phyloP scores from a whole-genome alignment of 2,329 filamentous ascomycete species.

The Cercospora sesami region DNA sequence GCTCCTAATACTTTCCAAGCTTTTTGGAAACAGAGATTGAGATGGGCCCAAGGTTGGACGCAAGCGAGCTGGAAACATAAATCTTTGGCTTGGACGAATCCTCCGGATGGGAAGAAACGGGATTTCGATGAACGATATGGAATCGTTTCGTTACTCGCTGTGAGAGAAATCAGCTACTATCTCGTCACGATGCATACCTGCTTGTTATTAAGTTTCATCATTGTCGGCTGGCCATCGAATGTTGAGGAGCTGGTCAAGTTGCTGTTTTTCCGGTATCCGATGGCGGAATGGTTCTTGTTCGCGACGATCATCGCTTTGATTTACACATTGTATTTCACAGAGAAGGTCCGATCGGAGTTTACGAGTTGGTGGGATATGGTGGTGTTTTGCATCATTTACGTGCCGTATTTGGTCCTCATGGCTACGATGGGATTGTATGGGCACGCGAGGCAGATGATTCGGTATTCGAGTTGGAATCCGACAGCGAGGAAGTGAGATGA shows the following conservation, averaged over 20 bases:
- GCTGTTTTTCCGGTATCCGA: conserved; percentile 52
- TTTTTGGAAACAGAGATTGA: conserved; percentile 54
- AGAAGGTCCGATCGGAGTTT: conserved; percentile 50
- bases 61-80: conserved; percentile 50
- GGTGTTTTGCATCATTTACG: conserved; percentile 47
- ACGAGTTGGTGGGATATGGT: conserved; percentile 45
- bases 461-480: conserved; percentile 52
- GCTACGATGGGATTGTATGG: conserved; percentile 51
- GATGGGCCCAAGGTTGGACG: conserved; percentile 54
- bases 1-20: conserved; percentile 48
- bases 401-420: conserved; percentile 47
- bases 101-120: conserved; percentile 29
- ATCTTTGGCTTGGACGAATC: conserved; percentile 46
- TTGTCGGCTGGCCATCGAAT: conserved; percentile 47
- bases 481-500: conserved; percentile 39
- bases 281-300: conserved; percentile 49
- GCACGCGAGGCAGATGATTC: conserved; percentile 49
- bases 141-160: conserved; percentile 48
- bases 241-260: conserved; percentile 42
- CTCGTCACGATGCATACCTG: conserved; percentile 53
- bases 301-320: conserved; percentile 45
- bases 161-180: conserved; percentile 52
- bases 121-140: conserved; percentile 46
- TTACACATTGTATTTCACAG: conserved; percentile 50
- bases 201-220: conserved; percentile 49